Base-by-base conservation (phyloP, 140 eudicot species). In the Senecio squalidus region DNA sequence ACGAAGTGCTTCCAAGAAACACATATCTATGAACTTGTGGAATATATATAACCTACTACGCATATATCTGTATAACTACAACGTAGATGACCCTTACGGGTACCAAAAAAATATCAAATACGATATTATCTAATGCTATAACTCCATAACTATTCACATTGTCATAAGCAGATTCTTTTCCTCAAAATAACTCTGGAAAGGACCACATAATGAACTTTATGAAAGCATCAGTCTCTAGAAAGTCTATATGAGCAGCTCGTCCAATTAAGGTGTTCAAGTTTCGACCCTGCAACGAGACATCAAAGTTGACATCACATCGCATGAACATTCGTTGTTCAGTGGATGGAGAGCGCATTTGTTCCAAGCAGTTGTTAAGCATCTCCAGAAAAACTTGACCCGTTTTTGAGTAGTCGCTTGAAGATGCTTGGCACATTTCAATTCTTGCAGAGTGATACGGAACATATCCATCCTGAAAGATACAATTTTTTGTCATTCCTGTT, bases 171-270 rank as follows among this genome's bases (percentile, higher is more conserved):
- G n/a, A n/a, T n/a, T n/a, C n/a, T n/a, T 54, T 54, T 54, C 60
- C 79, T 25, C 74, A 81, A 70, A 89, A 89, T n/a, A 85, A 64
- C 36, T 90, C 97, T 2, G 96, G 96, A 62, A 91, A 86, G 4
- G 98, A 91, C 98, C 98, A 91, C 96, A 91, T 86, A 25, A 86
- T 79, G 68, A 91, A 88, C 69, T 77, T 82, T n/a, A 94, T 94
- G 62, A 91, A 91, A 53, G 77, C 68, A 62, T 91, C 94, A 0
- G 88, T 62, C 63, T 91, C 98, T 80, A 91, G 62, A 71, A 91
- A 91, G 71, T 83, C 96, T 6, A 91, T 86, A 53, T 91, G 98
- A 59, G 98, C 98, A 33, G 98, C 98, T 3, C 98, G 83, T 47
- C 98, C 98, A 58, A 91, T 86, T 39, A 91, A 60, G 29, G 98